These are phyloP conservation scores for Nicotiana paniculata DNA, from an alignment of 257 asterid genomes.

Conservation along the genomic window DNA sequence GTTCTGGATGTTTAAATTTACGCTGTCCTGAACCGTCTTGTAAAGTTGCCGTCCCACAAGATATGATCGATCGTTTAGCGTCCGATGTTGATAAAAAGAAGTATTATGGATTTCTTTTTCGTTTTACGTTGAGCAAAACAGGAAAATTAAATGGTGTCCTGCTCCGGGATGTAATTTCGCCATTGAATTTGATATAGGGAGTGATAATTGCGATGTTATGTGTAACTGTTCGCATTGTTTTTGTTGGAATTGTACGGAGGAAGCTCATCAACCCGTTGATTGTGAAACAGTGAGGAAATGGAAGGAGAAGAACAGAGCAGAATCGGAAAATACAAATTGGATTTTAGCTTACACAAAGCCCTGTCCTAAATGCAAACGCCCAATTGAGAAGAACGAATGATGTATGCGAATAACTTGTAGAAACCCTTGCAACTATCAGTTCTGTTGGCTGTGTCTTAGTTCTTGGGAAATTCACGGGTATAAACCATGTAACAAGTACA, in stretches of 20 bases:
- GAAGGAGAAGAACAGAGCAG: constrained; percentile 22
- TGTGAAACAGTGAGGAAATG: constrained; percentile 27
- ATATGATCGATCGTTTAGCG: background rate
- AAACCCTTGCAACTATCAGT: constrained; percentile 7
- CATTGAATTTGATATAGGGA: constrained; percentile 6
- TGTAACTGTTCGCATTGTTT: constrained; percentile 10
- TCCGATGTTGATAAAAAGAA: background rate
- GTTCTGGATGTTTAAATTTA: constrained; percentile 15
- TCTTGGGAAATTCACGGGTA: constrained; percentile 10
- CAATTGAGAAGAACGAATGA: constrained; percentile 13
- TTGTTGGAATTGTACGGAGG: constrained; percentile 21
- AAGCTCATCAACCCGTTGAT: constrained; percentile 32
- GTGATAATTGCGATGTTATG: constrained; percentile 9
- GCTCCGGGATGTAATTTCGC: constrained; percentile 19
- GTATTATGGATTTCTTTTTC: constrained; percentile 6
- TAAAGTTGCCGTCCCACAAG: constrained; percentile 4
- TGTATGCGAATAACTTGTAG: constrained; percentile 11
- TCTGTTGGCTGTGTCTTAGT: constrained; percentile 12
- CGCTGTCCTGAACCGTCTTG: constrained; percentile 24
- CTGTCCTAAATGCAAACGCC: constrained; percentile 11
- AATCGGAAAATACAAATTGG: constrained; percentile 21
- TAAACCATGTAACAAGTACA: constrained; percentile 10
- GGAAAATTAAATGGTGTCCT: constrained; percentile 21
- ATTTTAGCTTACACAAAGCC: constrained; percentile 14
- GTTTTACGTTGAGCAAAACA: constrained; percentile 13